These are phyloP conservation scores for Chrysoporthe cubensis DNA, from an alignment of 2,329 filamentous ascomycete genomes.

Conservation along the genomic window DNA sequence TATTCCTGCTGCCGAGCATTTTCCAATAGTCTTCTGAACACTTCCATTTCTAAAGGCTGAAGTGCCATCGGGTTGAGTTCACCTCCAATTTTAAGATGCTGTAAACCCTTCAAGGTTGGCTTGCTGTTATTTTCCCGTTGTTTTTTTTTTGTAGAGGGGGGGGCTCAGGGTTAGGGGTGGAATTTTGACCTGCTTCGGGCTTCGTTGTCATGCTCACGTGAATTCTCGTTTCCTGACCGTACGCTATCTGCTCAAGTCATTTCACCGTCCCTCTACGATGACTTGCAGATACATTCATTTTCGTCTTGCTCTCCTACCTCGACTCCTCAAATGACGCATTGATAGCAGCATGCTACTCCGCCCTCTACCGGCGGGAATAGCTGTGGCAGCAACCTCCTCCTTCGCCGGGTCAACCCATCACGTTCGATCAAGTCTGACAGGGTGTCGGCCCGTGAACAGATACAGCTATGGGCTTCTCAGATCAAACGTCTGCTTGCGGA, in stretches of 20 bases:
- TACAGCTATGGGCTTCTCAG: conserved; percentile 15
- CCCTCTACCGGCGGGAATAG: conserved; percentile 14
- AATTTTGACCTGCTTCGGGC: no score
- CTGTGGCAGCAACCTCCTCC: neutral
- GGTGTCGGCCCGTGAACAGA: neutral
- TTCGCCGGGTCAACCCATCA: conserved; percentile 30
- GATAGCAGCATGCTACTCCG: conserved; percentile 25
- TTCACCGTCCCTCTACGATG: neutral
- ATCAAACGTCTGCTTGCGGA: conserved; percentile 28
- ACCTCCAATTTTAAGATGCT: no score
- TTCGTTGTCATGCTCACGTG: neutral
- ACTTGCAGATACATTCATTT: neutral
- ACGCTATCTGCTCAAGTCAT: neutral
- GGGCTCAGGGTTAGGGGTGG: no score
- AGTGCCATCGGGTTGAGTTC: no score
- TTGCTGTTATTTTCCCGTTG: no score
- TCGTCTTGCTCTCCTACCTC: neutral
- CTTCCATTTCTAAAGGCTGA: no score
- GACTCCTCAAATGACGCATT: conserved; percentile 1
- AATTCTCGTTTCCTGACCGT: neutral
- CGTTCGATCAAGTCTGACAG: neutral
- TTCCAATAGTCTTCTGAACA: no score
- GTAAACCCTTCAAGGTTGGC: no score
- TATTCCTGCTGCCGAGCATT: no score
- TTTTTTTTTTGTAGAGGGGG: no score